Evolutionary conservation across 1,139 yeast species (phyloP).

Genomic region (Hanseniaspora uvarum): DNA sequence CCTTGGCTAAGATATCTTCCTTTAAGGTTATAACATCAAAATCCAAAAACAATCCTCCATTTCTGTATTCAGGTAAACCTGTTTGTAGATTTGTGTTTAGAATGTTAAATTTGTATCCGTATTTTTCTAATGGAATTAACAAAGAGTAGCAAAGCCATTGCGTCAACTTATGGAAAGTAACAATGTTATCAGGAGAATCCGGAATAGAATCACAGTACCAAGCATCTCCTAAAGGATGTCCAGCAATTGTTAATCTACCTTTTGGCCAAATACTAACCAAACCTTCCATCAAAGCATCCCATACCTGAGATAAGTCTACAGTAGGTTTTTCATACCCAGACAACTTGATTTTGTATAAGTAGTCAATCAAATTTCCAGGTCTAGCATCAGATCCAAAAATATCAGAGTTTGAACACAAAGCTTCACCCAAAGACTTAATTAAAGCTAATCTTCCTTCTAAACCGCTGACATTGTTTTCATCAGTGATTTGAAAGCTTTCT

Average conservation of each 20-base stretch:
- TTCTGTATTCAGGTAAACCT: conserved; percentile 54
- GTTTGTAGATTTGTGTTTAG: conserved; percentile 40
- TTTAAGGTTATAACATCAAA: conserved; percentile 41
- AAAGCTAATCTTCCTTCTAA: conserved; percentile 42
- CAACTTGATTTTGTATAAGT: conserved; percentile 27
- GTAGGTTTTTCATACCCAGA: conserved; percentile 19
- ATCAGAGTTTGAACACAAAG: conserved; percentile 33
- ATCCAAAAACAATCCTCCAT: conserved; percentile 52
- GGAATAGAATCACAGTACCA: conserved; percentile 39
- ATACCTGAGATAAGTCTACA: conserved; percentile 39
- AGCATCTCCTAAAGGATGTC: conserved; percentile 47
- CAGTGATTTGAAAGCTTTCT: conserved; percentile 38
- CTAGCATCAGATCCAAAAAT: conserved; percentile 41
- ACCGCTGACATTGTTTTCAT: conserved; percentile 42
- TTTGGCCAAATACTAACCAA: conserved; percentile 51
- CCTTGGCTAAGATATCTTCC: conserved; percentile 32
- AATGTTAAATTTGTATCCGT: conserved; percentile 36
- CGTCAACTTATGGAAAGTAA: conserved; percentile 51
- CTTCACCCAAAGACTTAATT: conserved; percentile 38
- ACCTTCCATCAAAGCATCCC: conserved; percentile 46
- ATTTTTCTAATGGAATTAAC: conserved; percentile 40
- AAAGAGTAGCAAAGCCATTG: conserved; percentile 56
- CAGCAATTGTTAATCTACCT: conserved; percentile 42
- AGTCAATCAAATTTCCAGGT: conserved; percentile 47
- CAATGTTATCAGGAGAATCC: conserved; percentile 33